Conservation (phyloP, 805 yeast species). For the Vanderwaltozyma verrucispora region DNA sequence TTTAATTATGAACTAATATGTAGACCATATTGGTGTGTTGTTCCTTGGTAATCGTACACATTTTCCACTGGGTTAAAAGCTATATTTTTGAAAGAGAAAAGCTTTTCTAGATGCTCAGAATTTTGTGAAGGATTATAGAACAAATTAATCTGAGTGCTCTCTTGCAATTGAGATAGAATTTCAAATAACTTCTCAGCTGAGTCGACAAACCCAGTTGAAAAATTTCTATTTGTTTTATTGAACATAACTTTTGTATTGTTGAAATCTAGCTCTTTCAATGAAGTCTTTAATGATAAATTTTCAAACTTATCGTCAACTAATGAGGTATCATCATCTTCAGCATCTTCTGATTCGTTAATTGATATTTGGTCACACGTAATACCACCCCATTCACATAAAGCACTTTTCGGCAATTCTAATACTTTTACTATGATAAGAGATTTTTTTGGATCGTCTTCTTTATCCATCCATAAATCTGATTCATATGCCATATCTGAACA, state of each 20-base stretch:
- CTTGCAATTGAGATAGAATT: background rate
- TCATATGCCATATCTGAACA: conserved; percentile 16
- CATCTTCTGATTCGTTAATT: conserved; percentile 24
- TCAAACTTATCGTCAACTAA: background rate
- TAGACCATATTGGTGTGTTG: conserved; percentile 11
- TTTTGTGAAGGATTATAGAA: conserved; percentile 9
- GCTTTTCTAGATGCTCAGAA: background rate
- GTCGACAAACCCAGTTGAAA: conserved; percentile 15
- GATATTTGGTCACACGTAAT: conserved; percentile 33
- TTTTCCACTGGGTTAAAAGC: conserved; percentile 20
- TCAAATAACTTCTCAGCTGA: conserved; percentile 5
- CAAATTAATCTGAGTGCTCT: conserved; percentile 9
- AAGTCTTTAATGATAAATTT: too few species aligned
- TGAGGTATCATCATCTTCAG: background rate
- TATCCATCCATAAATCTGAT: conserved; percentile 16
- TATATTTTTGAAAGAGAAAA: conserved; percentile 4
- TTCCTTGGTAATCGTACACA: conserved; percentile 20
- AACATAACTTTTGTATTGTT: background rate
- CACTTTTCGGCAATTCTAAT: conserved; percentile 48
- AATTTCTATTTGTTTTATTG: conserved; percentile 5
- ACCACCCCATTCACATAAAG: conserved; percentile 71
- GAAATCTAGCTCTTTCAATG: too few species aligned
- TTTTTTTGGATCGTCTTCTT: conserved; percentile 18
- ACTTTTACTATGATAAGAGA: conserved; percentile 45
- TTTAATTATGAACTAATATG: conserved; percentile 5